Conservation (phyloP, 805 yeast species). For the Candida corydali region DNA sequence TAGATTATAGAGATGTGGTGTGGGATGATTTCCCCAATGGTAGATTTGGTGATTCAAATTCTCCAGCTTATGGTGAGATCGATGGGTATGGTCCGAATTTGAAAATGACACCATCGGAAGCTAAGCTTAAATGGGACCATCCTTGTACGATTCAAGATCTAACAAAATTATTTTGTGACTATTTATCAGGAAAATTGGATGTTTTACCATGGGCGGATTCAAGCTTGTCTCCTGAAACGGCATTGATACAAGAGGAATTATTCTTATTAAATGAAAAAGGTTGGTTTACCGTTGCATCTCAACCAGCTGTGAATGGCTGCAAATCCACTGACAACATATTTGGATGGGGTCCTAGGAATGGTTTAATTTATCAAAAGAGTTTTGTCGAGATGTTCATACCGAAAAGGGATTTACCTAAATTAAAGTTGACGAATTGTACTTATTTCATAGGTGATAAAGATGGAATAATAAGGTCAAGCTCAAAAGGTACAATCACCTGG, state of each 20-base stretch:
- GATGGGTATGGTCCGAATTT: conserved; percentile 95
- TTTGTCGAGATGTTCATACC: conserved; percentile 83
- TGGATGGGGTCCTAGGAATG: conserved; percentile 97
- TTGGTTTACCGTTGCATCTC: conserved; percentile 87
- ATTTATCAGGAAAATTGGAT: conserved; percentile 69
- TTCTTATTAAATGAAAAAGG: conserved; percentile 71
- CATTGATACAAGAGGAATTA: conserved; percentile 86
- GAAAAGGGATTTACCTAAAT: conserved; percentile 52
- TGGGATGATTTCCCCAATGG: conserved; percentile 99
- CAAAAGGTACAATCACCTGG: conserved; percentile 90
- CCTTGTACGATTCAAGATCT: conserved; percentile 62
- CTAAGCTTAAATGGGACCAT: conserved; percentile 74
- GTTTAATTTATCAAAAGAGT: conserved; percentile 87
- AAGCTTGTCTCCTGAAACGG: conserved; percentile 84
- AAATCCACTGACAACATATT: conserved; percentile 78
- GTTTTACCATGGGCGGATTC: conserved; percentile 91
- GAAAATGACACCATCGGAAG: conserved; percentile 62
- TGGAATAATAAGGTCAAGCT: conserved; percentile 41
- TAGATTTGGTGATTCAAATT: conserved; percentile 89
- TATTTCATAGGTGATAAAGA: conserved; percentile 70
- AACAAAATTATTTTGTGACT: conserved; percentile 62
- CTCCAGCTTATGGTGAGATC: conserved; percentile 97
- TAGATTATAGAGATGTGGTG: conserved; percentile 64
- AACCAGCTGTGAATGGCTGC: conserved; percentile 86
- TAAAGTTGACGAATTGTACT: conserved; percentile 50